These are phyloP conservation scores for Alternaria alternata DNA, from an alignment of 2,329 filamentous ascomycete genomes.

Conservation along the genomic window DNA sequence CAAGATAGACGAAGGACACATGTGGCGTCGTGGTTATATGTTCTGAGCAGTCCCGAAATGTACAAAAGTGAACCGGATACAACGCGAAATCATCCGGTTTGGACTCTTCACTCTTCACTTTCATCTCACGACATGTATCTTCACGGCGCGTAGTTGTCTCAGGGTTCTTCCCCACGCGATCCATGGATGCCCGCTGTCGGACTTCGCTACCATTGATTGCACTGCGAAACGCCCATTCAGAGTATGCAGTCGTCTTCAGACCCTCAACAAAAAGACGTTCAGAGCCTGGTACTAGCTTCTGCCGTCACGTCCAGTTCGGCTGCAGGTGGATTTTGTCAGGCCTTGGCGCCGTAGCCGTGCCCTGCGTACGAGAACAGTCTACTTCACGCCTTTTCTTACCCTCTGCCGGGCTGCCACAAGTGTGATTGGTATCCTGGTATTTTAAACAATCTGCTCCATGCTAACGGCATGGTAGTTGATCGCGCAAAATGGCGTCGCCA, in stretches of 20 bases:
- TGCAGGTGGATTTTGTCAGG: background rate
- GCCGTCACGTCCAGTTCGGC: background rate
- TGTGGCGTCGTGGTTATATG: background rate
- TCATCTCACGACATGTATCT: background rate
- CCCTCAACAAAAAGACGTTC: background rate
- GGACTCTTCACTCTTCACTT: background rate
- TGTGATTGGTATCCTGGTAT: background rate
- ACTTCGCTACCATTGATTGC: background rate
- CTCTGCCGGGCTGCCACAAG: background rate
- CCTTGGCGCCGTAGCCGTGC: background rate
- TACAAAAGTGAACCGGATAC: background rate
- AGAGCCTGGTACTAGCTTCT: background rate
- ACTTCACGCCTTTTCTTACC: background rate
- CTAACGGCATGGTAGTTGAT: background rate
- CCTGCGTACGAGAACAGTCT: background rate
- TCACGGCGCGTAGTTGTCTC: background rate
- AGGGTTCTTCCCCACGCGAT: background rate
- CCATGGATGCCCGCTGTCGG: background rate
- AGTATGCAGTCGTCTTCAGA: background rate
- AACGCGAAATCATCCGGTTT: too few relatives aligned
- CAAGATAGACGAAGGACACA: background rate
- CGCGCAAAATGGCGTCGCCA: background rate
- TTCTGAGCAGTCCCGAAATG: background rate
- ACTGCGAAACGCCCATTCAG: background rate
- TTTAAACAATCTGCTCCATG: background rate